A percentile compares a stretch with the other conserved stretches of the same genome.
Evolutionary conservation across 257 asterid genomes (phyloP).

Genomic region (Misopates orontium): DNA sequence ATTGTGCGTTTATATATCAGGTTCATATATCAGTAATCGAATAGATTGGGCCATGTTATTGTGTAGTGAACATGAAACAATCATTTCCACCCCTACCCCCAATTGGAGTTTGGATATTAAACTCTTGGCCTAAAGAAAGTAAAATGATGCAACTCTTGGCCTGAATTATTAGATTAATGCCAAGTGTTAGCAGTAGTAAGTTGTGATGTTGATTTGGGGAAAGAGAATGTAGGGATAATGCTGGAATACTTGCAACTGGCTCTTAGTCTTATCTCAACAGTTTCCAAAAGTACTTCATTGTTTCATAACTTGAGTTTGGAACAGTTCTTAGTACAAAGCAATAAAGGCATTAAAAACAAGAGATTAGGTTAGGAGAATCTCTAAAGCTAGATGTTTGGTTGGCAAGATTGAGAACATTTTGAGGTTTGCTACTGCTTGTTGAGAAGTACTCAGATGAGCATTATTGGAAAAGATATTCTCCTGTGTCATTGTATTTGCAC

Average conservation of each 20-base stretch:
- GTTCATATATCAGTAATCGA: no score
- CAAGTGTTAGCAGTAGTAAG: constrained; percentile 13
- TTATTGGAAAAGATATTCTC: no score
- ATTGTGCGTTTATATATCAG: no score
- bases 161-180: neutral
- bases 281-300: constrained; percentile 19
- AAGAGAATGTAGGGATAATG: constrained; percentile 22
- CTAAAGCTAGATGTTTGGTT: constrained; percentile 21
- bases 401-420: constrained; percentile 30
- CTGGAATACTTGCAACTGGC: neutral
- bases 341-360: neutral
- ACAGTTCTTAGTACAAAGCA: constrained; percentile 19
- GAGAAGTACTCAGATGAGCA: neutral
- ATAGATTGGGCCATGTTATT: constrained; percentile 11
- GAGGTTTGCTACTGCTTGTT: no score
- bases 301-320: constrained; percentile 10
- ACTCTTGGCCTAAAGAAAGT: neutral
- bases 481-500: no score
- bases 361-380: constrained; percentile 32
- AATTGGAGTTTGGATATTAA: neutral
- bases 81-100: no score
- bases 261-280: neutral
- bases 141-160: neutral
- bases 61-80: neutral
- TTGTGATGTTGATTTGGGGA: constrained; percentile 22